phyloP scores from a whole-genome alignment of 2,329 filamentous ascomycete genomes.

The Metarhizium anisopliae region DNA sequence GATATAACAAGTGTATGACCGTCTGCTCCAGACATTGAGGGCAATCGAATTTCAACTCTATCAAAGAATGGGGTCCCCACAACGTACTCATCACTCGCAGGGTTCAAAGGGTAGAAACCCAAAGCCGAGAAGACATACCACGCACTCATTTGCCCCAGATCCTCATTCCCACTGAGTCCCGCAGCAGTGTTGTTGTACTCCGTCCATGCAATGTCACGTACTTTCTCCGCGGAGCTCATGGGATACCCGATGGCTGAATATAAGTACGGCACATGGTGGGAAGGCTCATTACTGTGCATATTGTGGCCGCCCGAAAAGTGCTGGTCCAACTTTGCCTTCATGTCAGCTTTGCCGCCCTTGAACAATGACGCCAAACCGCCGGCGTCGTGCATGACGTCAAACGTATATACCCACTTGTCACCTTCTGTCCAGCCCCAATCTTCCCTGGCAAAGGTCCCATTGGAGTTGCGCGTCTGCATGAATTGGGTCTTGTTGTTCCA shows the following conservation, averaged over 20 bases:
- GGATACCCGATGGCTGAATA: conserved; percentile 34
- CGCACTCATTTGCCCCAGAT: conserved; percentile 40
- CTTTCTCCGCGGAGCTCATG: conserved; percentile 25
- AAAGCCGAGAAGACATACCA: conserved; percentile 39
- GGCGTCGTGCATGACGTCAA: conserved; percentile 38
- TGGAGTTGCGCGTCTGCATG: conserved; percentile 37
- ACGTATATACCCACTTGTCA: conserved; percentile 41
- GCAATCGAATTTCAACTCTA: conserved; percentile 28
- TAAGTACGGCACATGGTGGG: conserved; percentile 37
- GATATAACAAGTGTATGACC: conserved; percentile 25
- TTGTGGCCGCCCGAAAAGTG: conserved; percentile 37
- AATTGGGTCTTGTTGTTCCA: conserved; percentile 35
- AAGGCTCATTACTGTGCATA: conserved; percentile 38
- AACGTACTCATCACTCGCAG: conserved; percentile 34
- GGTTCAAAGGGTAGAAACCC: conserved; percentile 37
- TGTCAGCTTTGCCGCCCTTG: conserved; percentile 20
- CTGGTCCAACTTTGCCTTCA: conserved; percentile 33
- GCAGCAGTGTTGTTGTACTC: conserved; percentile 37
- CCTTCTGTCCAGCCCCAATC: conserved; percentile 40
- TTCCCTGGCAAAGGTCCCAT: conserved; percentile 33
- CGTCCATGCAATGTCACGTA: conserved; percentile 12
- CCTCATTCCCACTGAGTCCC: conserved; percentile 37
- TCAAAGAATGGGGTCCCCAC: conserved; percentile 38
- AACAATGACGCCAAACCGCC: conserved; percentile 32
- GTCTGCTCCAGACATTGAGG: conserved; percentile 15